These are phyloP conservation scores for Colletotrichum falcatum DNA, from an alignment of 2,329 filamentous ascomycete genomes.

Conservation along the genomic window DNA sequence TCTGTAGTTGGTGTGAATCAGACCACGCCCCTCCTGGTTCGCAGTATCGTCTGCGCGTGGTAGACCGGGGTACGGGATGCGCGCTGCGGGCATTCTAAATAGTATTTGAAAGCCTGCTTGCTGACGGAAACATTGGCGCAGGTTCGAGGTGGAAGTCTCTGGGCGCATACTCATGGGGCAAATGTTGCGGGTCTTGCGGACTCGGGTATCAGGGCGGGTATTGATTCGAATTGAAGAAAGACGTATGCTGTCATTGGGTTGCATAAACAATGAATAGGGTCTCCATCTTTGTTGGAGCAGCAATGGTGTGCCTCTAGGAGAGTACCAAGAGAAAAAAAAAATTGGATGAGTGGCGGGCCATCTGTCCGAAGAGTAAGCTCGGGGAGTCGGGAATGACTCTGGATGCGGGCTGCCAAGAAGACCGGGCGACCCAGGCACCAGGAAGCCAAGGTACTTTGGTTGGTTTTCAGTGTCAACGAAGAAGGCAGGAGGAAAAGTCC, in stretches of 20 bases:
- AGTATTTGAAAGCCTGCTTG: no score
- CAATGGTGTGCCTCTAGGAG: background rate
- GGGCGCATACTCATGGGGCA: background rate
- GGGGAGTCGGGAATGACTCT: background rate
- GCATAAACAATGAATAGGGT: background rate
- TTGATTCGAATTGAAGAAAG: background rate
- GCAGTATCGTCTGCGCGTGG: background rate
- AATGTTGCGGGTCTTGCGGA: background rate
- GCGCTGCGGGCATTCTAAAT: background rate
- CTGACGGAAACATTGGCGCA: background rate
- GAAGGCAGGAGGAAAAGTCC: background rate
- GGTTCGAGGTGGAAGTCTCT: background rate
- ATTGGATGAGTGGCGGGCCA: background rate
- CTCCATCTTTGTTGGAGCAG: background rate
- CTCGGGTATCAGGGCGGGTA: background rate
- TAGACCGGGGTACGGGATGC: background rate
- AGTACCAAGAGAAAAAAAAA: background rate
- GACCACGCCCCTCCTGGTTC: constrained; percentile 2
- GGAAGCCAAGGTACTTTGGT: background rate
- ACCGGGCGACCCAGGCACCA: background rate
- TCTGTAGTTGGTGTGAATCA: constrained; percentile 7
- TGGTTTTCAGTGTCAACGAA: background rate
- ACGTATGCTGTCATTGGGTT: background rate
- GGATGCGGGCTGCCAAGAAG: constrained; percentile 3
- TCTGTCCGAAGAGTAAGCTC: background rate